Conservation (phyloP, 2,329 filamentous ascomycete species). For the Colletotrichum spaethianum region DNA sequence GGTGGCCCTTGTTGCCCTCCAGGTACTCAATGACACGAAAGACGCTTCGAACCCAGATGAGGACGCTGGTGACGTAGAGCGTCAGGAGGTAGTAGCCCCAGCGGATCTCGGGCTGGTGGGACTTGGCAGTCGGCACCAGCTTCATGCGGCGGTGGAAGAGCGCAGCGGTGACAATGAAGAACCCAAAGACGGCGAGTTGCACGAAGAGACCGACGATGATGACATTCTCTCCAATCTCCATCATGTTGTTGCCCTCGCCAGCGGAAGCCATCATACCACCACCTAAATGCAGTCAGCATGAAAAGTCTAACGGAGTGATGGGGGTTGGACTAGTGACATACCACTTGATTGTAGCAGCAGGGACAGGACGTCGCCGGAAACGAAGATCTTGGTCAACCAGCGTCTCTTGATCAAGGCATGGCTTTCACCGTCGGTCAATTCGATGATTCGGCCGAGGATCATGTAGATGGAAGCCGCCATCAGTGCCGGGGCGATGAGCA, state of each 20-base stretch:
- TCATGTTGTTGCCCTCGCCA: constrained; percentile 21
- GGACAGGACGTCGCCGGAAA: constrained; percentile 63
- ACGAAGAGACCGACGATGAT: constrained; percentile 67
- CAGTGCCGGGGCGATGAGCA: constrained; percentile 56
- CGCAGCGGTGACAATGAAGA: constrained; percentile 63
- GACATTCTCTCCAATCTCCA: constrained; percentile 57
- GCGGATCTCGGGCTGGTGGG: constrained; percentile 35
- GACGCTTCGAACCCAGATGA: constrained; percentile 62
- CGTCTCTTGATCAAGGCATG: constrained; percentile 57
- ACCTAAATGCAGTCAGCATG: constrained; percentile 10
- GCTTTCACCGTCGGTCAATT: constrained; percentile 53
- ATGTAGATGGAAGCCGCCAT: constrained; percentile 64
- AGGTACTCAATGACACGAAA: constrained; percentile 64
- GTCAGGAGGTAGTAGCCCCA: constrained; percentile 51
- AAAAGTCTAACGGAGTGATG: neutral
- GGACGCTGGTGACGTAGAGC: constrained; percentile 50
- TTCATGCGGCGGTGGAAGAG: constrained; percentile 57
- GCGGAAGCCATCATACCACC: constrained; percentile 38
- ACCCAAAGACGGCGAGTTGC: constrained; percentile 66
- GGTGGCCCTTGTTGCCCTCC: constrained; percentile 56
- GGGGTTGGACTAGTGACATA: neutral
- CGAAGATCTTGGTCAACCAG: constrained; percentile 67
- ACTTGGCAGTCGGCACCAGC: constrained; percentile 43
- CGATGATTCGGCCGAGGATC: constrained; percentile 59
- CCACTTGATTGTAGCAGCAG: constrained; percentile 54